Evolutionary conservation across 192 early-diverging fungal species (phyloP).

Genomic region (Coemansia brasiliensis): DNA sequence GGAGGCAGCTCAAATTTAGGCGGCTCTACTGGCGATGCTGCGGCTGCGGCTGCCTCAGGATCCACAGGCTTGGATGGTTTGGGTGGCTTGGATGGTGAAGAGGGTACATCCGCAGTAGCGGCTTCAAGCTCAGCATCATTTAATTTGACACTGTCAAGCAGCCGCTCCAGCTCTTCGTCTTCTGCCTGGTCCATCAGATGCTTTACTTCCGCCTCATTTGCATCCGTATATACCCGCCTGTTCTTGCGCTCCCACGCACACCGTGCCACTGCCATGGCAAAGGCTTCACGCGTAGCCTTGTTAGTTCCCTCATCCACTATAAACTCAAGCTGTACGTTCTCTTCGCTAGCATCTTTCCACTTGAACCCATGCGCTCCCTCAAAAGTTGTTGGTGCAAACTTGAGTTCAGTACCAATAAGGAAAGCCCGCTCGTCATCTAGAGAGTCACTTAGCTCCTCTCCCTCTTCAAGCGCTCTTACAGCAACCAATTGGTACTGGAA

Average conservation of each 20-base stretch:
- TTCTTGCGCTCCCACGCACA: constrained; percentile 49
- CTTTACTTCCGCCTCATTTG: constrained; percentile 25
- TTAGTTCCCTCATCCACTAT: constrained; percentile 21
- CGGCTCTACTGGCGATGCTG: neutral
- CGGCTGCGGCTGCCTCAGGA: constrained; percentile 3
- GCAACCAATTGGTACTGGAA: constrained; percentile 78
- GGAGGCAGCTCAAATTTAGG: constrained; percentile 31
- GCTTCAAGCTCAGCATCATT: constrained; percentile 23
- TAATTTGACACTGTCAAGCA: constrained; percentile 39
- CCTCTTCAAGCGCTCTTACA: constrained; percentile 75
- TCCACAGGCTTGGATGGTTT: neutral
- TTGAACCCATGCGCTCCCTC: constrained; percentile 41
- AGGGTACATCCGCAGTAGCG: constrained; percentile 12
- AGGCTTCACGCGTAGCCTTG: constrained; percentile 24
- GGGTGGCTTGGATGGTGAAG: neutral
- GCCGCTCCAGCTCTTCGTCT: constrained; percentile 34
- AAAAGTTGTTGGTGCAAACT: constrained; percentile 19
- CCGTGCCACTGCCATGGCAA: constrained; percentile 37
- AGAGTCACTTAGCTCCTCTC: constrained; percentile 62
- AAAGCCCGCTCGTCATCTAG: constrained; percentile 71
- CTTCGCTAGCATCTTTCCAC: constrained; percentile 18
- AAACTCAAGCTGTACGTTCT: constrained; percentile 25
- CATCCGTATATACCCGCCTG: constrained; percentile 24
- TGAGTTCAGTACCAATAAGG: constrained; percentile 60
- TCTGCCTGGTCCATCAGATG: constrained; percentile 30